A percentile compares a stretch with the other conserved stretches of the same genome.
phyloP scores from a whole-genome alignment of 192 early-diverging fungal species.

The Cetraspora pellucida region DNA sequence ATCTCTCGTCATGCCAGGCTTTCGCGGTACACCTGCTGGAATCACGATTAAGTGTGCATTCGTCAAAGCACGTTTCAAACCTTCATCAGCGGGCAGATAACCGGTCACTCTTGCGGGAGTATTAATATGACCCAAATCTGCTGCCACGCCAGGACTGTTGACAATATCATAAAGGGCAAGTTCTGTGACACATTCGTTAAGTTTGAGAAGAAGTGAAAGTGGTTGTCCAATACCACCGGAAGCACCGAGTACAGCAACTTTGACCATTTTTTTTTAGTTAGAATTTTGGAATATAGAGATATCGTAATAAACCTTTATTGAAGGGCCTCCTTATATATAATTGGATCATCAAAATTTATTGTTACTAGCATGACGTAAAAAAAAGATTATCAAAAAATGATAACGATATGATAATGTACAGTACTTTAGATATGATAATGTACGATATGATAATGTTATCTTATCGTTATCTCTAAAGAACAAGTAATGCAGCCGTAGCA shows the following conservation, averaged over 20 bases:
- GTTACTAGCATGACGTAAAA: too few relatives aligned
- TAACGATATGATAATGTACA: too few relatives aligned
- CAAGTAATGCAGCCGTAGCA: too few relatives aligned
- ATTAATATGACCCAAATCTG: constrained; percentile 94
- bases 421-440: too few relatives aligned
- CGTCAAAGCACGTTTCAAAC: constrained; percentile 74
- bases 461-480: too few relatives aligned
- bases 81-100: constrained; percentile 67
- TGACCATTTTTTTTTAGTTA: constrained; percentile 23
- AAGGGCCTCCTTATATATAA: too few relatives aligned
- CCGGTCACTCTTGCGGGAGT: constrained; percentile 79
- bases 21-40: constrained; percentile 96
- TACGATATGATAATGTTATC: too few relatives aligned
- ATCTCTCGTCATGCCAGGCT: constrained; percentile 99
- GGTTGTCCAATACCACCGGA: constrained; percentile 98
- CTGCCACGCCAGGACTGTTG: constrained; percentile 96
- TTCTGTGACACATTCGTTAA: constrained; percentile 80
- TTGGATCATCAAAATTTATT: too few relatives aligned
- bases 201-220: constrained; percentile 92
- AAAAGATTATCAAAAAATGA: too few relatives aligned
- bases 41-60: constrained; percentile 88
- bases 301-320: too few relatives aligned
- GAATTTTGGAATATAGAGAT: too few relatives aligned
- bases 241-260: constrained; percentile 73
- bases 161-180: constrained; percentile 93